Conservation (phyloP, 495 filamentous ascomycete genomes). For the Tetracladium setigerum region DNA sequence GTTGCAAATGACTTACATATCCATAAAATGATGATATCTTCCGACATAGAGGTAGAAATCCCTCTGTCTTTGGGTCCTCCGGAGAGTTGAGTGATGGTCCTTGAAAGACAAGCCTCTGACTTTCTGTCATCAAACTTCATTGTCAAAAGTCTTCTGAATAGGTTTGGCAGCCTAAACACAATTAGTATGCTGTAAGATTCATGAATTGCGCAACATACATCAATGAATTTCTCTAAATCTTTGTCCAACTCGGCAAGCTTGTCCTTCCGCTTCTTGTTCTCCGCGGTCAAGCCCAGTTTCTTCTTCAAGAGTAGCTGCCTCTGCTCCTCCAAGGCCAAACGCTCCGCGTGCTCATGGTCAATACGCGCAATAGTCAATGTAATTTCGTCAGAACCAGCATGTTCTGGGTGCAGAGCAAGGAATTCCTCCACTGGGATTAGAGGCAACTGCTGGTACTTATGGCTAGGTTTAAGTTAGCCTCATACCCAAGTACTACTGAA, state of each 20-base stretch:
- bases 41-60: too few species aligned
- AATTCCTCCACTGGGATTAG: conserved; percentile 81
- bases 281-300: conserved; percentile 85
- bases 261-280: conserved; percentile 93
- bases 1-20: too few species aligned
- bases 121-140: conserved; percentile 39
- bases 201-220: conserved; percentile 36
- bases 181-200: background rate
- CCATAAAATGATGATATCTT: too few species aligned
- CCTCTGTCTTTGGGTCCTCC: too few species aligned
- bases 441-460: conserved; percentile 79
- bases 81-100: too few species aligned
- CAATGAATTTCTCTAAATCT: conserved; percentile 86
- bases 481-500: background rate
- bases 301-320: conserved; percentile 79
- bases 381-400: conserved; percentile 59
- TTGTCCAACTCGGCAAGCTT: conserved; percentile 83
- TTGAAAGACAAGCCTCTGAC: background rate
- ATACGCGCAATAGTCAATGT: conserved; percentile 87
- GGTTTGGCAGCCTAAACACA: conserved; percentile 66
- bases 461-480: conserved; percentile 42
- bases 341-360: conserved; percentile 79
- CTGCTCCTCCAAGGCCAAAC: conserved; percentile 79
- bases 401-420: conserved; percentile 67
- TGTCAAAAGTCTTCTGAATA: conserved; percentile 76